Evolutionary conservation across 2,329 filamentous ascomycete species (phyloP), one percentile per base, ranked within the genome.

Genomic region (Sclerotiophoma versabilis): DNA sequence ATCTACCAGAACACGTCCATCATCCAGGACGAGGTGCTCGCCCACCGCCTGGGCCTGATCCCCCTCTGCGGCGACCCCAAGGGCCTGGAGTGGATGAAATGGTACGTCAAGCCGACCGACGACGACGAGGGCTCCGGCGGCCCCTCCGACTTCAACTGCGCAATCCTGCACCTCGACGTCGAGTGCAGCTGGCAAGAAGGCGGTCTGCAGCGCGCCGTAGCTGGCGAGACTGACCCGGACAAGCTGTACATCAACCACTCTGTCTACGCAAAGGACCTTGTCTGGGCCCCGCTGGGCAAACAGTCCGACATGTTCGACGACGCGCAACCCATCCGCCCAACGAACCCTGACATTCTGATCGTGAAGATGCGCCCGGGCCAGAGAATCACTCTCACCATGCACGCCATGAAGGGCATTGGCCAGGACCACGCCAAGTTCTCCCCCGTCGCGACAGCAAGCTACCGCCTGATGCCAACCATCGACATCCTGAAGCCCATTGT

Each of bases 361-460:
- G 92, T 92, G 57, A 99, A 99, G 81, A 80, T 99, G 76, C 87
- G 95, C 23, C 95, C 96, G 0, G 90, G 90, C 4, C 96, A 99
- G 81, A 85, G 86, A 66, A 91, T 99, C 68, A 84, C 91, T 69
- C 81, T 97, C 58, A 87, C 90, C 63, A 89, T 96, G 84, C 93
- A 98, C 80, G 95, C 93, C 79, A 87, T 96, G 79, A 96, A 97
- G 79, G 95, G 96, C 57, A 87, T 96, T 63, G 95, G 95, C 41
- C 87, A 89, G 60, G 95, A 99, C 76, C 95, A 99, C 76, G 89
- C 95, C 66, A 99, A 99, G 77, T 99, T 95, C 80, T 96, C 92
- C 0, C 95, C 95, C 39, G 95, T 98, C 29, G 93, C 93, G 3
- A 97, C 95, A 1, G 95, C 95, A 3, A 91, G 90, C 20, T 99